Evolutionary conservation across 148 eudicot genomes (phyloP), one percentile per base, ranked within the genome.

Genomic region (Rhododendron williamsianum): DNA sequence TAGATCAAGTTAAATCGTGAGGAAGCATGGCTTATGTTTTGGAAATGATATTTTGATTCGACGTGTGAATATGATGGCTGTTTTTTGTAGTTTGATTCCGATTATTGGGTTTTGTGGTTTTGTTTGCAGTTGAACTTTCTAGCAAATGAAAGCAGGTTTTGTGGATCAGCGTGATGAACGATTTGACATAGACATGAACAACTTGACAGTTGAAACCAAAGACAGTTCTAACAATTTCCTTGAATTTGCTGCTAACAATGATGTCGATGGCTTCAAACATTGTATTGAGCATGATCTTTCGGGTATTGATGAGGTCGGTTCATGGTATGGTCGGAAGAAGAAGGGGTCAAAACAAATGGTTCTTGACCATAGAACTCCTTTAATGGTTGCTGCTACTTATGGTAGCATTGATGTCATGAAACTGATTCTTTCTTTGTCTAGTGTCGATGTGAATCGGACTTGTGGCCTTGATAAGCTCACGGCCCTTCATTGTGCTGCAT

Each of bases 401-500:
- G 94, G 98, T 5, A 93, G 93, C 80, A 84, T 88, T 49, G 94
- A 93, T 78, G 88, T 93, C 33, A 76, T 95, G 88, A 93, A 92
- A 81, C 81, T 88, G 81, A 91, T 95, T 72, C 84, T 95, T 27
- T 92, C 95, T 27, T 88, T 88, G 1, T 89, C 96, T 6, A 88
- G 89, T 49, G 88, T 82, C 52, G 91, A 94, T 85, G 93, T 95
- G 48, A 93, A 95, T 80, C 90, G 89, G 5, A 76, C 85, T 36
- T 91, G 93, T 82, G 96, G 93, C 19, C 80, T 81, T 36, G 94
- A 95, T 60, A 91, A 91, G 51, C 87, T 72, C 85, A 95, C 96
- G 35, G 95, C 98, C 45, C 96, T 95, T 83, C 96, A 95, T 78
- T 95, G 96, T 79, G 96, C 98, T 60, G 94, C 95, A 6, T 93